Evolutionary conservation across 805 yeast species (phyloP).

Genomic region (Candida khao-thaluensis): DNA sequence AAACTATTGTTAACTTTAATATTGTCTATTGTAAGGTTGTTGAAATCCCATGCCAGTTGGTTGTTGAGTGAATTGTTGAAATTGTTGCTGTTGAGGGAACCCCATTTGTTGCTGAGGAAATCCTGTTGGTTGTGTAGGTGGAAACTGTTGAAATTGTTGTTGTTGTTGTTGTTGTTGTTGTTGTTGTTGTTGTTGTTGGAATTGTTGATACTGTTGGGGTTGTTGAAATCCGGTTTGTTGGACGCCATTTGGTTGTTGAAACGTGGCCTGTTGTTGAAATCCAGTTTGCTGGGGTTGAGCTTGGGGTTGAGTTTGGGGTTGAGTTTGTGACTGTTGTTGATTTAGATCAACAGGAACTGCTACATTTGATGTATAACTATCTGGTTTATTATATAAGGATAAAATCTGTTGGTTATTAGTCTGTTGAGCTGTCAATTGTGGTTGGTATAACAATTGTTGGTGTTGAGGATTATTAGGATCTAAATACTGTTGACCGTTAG

Average conservation of each 20-base stretch:
- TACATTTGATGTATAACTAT: slow-evolving; percentile 25
- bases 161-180: slow-evolving; percentile 13
- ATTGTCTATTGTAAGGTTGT: slow-evolving; percentile 12
- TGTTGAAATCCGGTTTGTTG: slow-evolving; percentile 9
- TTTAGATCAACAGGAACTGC: slow-evolving; percentile 20
- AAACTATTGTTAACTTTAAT: slow-evolving; percentile 9
- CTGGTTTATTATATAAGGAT: slow-evolving; percentile 44
- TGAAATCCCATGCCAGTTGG: slow-evolving; percentile 20
- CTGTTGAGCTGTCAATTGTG: slow-evolving; percentile 32
- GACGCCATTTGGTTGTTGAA: slow-evolving; percentile 1
- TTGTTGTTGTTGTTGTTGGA: slow-evolving; percentile 13
- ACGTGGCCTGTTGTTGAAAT: slow-evolving; percentile 10
- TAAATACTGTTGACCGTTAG: slow-evolving; percentile 62
- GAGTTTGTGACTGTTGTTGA: slow-evolving; percentile 14
- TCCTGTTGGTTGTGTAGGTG: slow-evolving; percentile 12
- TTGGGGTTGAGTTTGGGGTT: slow-evolving; percentile 13
- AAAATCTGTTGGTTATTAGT: slow-evolving; percentile 39
- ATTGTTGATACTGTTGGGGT: slow-evolving; percentile 12
- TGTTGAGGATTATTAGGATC: slow-evolving; percentile 48
- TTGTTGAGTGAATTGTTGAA: slow-evolving; percentile 16
- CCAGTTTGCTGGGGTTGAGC: slow-evolving; percentile 16
- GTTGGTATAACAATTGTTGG: slow-evolving; percentile 37
- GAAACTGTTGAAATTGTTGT: slow-evolving; percentile 6
- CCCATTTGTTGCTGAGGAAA: slow-evolving; percentile 4
- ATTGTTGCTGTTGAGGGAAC: slow-evolving; percentile 8